Conservation (phyloP, 2,329 filamentous ascomycete genomes). For the Botrytis paeoniae region DNA sequence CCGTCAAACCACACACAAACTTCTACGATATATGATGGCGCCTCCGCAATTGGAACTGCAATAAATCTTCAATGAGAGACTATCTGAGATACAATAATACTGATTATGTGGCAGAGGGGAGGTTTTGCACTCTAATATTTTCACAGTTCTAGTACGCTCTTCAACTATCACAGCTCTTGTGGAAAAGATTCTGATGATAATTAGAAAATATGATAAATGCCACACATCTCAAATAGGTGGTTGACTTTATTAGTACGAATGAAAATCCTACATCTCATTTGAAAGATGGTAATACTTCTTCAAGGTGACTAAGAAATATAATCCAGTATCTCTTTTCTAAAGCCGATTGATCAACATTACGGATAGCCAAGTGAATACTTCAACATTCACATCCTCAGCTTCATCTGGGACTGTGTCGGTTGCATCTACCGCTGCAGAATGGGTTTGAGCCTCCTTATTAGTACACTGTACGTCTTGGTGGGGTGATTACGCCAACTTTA, state of each 20-base stretch:
- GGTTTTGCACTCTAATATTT: too few relatives aligned
- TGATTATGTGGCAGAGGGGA: too few relatives aligned
- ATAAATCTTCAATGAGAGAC: too few relatives aligned
- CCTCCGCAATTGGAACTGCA: too few relatives aligned
- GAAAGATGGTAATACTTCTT: neutral
- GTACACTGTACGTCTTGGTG: too few relatives aligned
- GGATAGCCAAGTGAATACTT: neutral
- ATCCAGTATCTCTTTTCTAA: neutral
- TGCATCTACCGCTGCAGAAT: neutral
- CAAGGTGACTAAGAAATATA: neutral
- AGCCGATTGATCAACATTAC: neutral
- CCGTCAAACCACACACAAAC: neutral
- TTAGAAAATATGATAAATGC: neutral
- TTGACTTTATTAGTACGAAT: accelerated
- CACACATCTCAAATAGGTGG: neutral
- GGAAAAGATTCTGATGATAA: neutral
- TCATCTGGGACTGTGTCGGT: too few relatives aligned
- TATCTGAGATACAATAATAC: too few relatives aligned
- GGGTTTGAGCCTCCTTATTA: neutral
- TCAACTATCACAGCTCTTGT: too few relatives aligned
- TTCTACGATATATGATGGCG: too few relatives aligned
- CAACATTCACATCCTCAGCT: neutral
- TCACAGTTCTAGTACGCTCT: too few relatives aligned
- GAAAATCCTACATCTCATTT: neutral
- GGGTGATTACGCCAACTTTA: neutral